These are phyloP conservation scores for Phytophthora lateralis DNA, from an alignment of 352 stramenopile genomes.

Conservation along the genomic window DNA sequence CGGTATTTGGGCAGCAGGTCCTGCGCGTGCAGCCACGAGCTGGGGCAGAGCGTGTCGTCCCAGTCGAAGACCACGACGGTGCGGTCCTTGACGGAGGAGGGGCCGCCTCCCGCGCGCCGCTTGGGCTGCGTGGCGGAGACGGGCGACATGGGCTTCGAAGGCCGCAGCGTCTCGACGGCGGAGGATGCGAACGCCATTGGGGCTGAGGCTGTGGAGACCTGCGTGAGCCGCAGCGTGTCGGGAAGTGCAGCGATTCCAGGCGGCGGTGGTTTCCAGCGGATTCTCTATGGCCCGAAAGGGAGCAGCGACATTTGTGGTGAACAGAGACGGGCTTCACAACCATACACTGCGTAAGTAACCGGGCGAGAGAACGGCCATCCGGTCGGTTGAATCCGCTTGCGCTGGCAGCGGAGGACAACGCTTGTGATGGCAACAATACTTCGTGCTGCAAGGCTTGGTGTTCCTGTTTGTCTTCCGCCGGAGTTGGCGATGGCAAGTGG, in stretches of 20 bases:
- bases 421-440: slow-evolving; percentile 15
- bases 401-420: slow-evolving; percentile 16
- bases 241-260: slow-evolving; percentile 17
- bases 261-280: slow-evolving; percentile 19
- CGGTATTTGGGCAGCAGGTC: slow-evolving; percentile 82
- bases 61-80: slow-evolving; percentile 90
- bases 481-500: no score
- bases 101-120: slow-evolving; percentile 2
- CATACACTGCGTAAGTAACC: slow-evolving; percentile 38
- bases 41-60: slow-evolving; percentile 90
- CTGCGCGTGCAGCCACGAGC: slow-evolving; percentile 83
- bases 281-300: slow-evolving; percentile 24
- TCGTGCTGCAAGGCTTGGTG: no score
- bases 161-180: slow-evolving; percentile 52
- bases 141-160: slow-evolving; percentile 26
- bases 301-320: slow-evolving; percentile 27
- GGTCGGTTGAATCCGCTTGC: slow-evolving; percentile 10
- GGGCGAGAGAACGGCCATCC: slow-evolving; percentile 14
- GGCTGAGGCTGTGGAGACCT: background rate
- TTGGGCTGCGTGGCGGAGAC: slow-evolving; percentile 22
- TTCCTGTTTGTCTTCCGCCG: no score
- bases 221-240: slow-evolving; percentile 19
- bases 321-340: slow-evolving; percentile 22
- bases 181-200: slow-evolving; percentile 52
- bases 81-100: slow-evolving; percentile 59